Conservation (phyloP, 345 rosid species). For the Eutrema yunnanense region DNA sequence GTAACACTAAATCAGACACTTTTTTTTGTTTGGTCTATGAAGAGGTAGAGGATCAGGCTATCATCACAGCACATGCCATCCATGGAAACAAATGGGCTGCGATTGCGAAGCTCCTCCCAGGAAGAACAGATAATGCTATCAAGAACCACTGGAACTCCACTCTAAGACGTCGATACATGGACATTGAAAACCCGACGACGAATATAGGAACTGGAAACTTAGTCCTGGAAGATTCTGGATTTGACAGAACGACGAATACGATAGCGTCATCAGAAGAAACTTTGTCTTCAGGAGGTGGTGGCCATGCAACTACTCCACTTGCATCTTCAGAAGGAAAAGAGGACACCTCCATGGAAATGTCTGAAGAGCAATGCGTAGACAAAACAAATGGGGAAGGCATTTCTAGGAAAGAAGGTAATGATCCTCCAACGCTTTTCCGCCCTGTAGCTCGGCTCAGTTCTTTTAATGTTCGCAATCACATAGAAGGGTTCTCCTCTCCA, state of each 20-base stretch:
- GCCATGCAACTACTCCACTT: conserved; percentile 45
- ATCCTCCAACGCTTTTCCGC: conserved; percentile 54
- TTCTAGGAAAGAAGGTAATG: conserved; percentile 34
- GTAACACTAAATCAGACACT: conserved; percentile 5
- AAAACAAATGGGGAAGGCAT: conserved; percentile 23
- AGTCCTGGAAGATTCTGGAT: conserved; percentile 32
- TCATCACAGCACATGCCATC: conserved; percentile 55
- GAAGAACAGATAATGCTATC: conserved; percentile 88
- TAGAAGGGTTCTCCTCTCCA: conserved; percentile 34
- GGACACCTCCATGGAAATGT: conserved; percentile 37
- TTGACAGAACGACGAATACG: conserved; percentile 36
- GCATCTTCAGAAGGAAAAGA: conserved; percentile 55
- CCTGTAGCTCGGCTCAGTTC: conserved; percentile 67
- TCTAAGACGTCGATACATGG: conserved; percentile 50
- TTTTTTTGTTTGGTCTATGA: conserved; percentile 18
- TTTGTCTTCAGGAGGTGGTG: conserved; percentile 46
- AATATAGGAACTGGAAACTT: conserved; percentile 28
- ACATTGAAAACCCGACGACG: conserved; percentile 27
- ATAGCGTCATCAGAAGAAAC: conserved; percentile 73
- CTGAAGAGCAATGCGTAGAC: conserved; percentile 39
- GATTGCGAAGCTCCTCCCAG: conserved; percentile 71
- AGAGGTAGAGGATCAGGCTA: conserved; percentile 74
- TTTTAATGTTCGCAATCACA: conserved; percentile 36
- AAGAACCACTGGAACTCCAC: conserved; percentile 93
- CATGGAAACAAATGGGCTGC: conserved; percentile 91